phyloP scores from a whole-genome alignment of 2,329 filamentous ascomycete species.

The Paecilomyces sp. region DNA sequence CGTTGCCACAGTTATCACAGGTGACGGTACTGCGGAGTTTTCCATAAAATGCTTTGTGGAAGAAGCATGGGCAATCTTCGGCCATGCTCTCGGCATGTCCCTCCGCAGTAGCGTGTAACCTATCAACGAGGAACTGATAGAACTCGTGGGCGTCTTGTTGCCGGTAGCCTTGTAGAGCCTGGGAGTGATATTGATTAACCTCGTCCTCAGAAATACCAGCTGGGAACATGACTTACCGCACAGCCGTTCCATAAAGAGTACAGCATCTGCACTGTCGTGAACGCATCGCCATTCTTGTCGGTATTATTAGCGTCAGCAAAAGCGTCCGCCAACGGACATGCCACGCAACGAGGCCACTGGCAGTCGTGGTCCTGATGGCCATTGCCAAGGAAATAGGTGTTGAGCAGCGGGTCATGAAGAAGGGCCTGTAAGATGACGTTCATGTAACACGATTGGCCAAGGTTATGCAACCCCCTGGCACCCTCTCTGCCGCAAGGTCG shows the following conservation, averaged over 20 bases:
- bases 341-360: constrained; percentile 48
- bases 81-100: constrained; percentile 55
- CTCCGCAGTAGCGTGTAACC: constrained; percentile 73
- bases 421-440: constrained; percentile 92
- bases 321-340: constrained; percentile 55
- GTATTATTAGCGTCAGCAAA: constrained; percentile 58
- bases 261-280: constrained; percentile 82
- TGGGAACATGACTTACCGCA: constrained; percentile 45
- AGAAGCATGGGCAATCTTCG: constrained; percentile 70
- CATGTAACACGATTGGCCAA: constrained; percentile 98
- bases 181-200: neutral
- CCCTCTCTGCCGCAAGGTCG: constrained; percentile 82
- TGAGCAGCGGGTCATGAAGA: constrained; percentile 84
- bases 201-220: neutral
- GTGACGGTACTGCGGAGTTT: constrained; percentile 86
- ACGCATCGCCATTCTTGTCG: constrained; percentile 65
- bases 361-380: constrained; percentile 78
- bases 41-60: constrained; percentile 91
- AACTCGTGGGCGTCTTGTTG: constrained; percentile 98
- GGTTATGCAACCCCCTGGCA: constrained; percentile 88
- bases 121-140: constrained; percentile 90
- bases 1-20: constrained; percentile 78
- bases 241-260: constrained; percentile 86
- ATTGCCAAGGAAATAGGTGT: constrained; percentile 87
- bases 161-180: constrained; percentile 78